Base-by-base conservation (phyloP, 106 monocot genomes). In the Gastrodia elata region DNA sequence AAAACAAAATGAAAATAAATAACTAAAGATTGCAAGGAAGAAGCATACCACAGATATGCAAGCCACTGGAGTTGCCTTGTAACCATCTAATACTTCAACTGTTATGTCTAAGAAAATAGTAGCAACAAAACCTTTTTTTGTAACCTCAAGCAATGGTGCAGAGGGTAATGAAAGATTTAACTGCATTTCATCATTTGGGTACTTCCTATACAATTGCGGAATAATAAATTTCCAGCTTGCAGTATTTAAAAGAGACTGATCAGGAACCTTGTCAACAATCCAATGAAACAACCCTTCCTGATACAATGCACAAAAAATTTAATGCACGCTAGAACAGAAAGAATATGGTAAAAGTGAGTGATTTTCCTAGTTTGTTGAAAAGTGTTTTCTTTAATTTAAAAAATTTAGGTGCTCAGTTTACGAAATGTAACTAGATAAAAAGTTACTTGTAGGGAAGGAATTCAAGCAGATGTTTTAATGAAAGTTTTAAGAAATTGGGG, bases 161-260 rank as follows among this genome's bases (percentile, higher is more conserved):
- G 87, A 88, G 42, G 80, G 76, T 68, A 98, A 74, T 48, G 91
- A 83, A 68, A 98, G 77, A 79, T 98, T 84, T 20, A 98, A 74
- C 61, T 78, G 76, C 91, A 98, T 98, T 27, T 86, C 83, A 71
- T 93, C 93, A 76, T 98, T 89, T 4, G 98, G 98, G 70, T 98
- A 98, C 78, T 78, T 86, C 70, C 73, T 80, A 79, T 91, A 98
- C 70, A 98, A 79, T 28, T 85, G 81, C 30, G 98, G 98, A 77
- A 98, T 80, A 36, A 98, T 75, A 83, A 68, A 93, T 65, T 82
- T 88, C 84, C 86, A 98, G 52, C 77, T 83, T 67, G 83, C 83
- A 70, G 98, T 98, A 71, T 98, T 93, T 30, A 98, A 32, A 40
- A 93, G 77, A 73, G 98, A 84, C 71, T 98, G 93, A 61, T 88